Evolutionary conservation across 164 flowering plant species (phyloP).

Genomic region (Dillenia suffruticosa): DNA sequence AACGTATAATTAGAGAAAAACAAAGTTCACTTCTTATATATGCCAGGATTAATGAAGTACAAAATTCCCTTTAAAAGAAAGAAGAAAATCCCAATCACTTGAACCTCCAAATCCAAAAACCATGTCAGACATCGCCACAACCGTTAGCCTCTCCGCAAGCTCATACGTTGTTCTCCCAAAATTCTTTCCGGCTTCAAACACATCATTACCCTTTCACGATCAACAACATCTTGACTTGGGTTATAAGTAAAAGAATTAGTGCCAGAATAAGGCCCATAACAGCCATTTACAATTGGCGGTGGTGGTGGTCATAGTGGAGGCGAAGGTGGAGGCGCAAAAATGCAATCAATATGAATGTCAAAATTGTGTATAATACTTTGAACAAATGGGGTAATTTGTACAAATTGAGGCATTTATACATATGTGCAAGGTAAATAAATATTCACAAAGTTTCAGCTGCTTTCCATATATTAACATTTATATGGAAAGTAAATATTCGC

Average conservation of each 20-base stretch:
- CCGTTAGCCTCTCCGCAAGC: conserved; percentile 1
- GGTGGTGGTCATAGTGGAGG: neutral
- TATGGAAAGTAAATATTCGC: too few species aligned
- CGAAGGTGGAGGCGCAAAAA: neutral
- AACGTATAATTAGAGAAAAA: neutral
- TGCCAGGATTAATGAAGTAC: neutral
- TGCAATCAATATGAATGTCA: conserved; percentile 3
- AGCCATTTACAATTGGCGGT: neutral
- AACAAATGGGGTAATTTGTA: too few species aligned
- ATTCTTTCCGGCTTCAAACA: neutral
- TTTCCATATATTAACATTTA: too few species aligned
- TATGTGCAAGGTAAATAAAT: too few species aligned
- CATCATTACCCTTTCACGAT: neutral
- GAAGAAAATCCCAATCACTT: neutral
- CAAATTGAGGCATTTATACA: too few species aligned
- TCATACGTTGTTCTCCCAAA: neutral
- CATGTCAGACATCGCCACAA: neutral
- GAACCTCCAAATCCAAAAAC: conserved; percentile 4
- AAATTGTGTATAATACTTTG: neutral
- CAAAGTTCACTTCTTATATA: neutral
- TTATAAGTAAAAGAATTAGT: neutral
- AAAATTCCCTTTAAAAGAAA: neutral
- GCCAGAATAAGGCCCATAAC: neutral
- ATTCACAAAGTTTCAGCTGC: too few species aligned
- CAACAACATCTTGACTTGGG: neutral